Percentiles rank a stretch among this genome's conserved stretches.
These are phyloP conservation scores for Colletotrichum cordylinicola DNA, from an alignment of 2,329 filamentous ascomycete genomes.

Conservation along the genomic window DNA sequence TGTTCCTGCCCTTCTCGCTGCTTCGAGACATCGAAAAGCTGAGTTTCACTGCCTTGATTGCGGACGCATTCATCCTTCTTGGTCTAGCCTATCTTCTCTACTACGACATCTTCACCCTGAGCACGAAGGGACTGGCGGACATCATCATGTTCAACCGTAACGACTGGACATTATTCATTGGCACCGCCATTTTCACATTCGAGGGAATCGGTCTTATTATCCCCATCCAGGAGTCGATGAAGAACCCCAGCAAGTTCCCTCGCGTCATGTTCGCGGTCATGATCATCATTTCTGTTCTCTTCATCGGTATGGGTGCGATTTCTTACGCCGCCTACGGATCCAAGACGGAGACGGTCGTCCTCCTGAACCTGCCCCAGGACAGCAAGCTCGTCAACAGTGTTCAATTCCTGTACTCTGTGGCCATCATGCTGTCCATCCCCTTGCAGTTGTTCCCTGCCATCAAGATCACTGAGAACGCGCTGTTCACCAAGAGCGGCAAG, in stretches of 20 bases:
- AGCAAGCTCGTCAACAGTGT: constrained; percentile 94
- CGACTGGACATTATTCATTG: constrained; percentile 97
- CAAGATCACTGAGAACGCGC: constrained; percentile 90
- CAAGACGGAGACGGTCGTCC: constrained; percentile 92
- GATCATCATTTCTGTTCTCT: constrained; percentile 92
- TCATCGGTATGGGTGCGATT: constrained; percentile 88
- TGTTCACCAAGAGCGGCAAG: constrained; percentile 94
- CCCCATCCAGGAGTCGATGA: constrained; percentile 82
- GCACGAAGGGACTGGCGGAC: constrained; percentile 77
- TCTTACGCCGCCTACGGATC: constrained; percentile 97
- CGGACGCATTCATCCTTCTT: constrained; percentile 92
- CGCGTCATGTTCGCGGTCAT: constrained; percentile 88
- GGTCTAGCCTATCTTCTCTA: constrained; percentile 95
- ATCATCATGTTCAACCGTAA: constrained; percentile 89
- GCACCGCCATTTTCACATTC: constrained; percentile 91
- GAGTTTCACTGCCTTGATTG: constrained; percentile 90
- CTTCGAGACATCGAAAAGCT: constrained; percentile 98
- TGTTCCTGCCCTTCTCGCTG: constrained; percentile 93
- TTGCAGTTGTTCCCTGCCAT: constrained; percentile 98
- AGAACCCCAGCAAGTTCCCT: constrained; percentile 87
- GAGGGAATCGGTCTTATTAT: constrained; percentile 80
- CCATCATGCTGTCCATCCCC: constrained; percentile 94
- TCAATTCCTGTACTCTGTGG: constrained; percentile 95
- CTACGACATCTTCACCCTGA: constrained; percentile 88
- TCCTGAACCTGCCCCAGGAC: constrained; percentile 95